phyloP scores from a whole-genome alignment of 2,329 filamentous ascomycete genomes.

The Neoscytalidium dimidiatum region DNA sequence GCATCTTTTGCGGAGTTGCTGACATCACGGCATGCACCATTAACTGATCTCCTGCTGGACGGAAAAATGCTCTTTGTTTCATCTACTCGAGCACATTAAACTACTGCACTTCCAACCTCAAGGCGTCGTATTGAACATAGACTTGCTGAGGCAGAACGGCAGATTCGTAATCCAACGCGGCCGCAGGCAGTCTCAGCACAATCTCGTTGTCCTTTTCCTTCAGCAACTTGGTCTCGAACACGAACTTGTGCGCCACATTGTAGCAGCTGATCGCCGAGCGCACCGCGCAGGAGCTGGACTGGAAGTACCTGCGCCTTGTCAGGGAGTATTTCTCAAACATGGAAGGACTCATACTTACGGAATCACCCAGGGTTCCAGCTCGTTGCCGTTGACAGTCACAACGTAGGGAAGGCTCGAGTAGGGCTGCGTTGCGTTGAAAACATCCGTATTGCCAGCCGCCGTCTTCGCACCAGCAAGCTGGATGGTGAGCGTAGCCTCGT shows the following conservation, averaged over 20 bases:
- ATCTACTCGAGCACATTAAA: no score
- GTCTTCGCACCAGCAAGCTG: constrained; percentile 66
- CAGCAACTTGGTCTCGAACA: constrained; percentile 33
- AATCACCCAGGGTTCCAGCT: constrained; percentile 57
- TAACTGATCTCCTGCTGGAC: no score
- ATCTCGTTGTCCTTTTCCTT: constrained; percentile 58
- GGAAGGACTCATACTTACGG: constrained; percentile 44
- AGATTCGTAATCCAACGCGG: constrained; percentile 61
- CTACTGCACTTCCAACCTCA: constrained; percentile 59
- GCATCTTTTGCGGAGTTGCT: no score
- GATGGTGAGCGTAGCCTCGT: constrained; percentile 60
- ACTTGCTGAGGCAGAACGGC: constrained; percentile 57
- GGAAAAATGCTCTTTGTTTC: no score
- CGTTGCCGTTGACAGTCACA: constrained; percentile 49
- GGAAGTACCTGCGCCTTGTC: constrained; percentile 47
- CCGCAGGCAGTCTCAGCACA: constrained; percentile 59
- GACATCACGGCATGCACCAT: no score
- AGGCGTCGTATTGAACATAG: constrained; percentile 67
- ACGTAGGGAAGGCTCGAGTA: constrained; percentile 57
- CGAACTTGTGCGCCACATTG: constrained; percentile 61
- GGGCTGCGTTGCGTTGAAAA: constrained; percentile 56
- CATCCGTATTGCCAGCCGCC: constrained; percentile 62
- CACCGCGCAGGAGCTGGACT: constrained; percentile 62
- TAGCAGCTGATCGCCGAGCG: constrained; percentile 64
- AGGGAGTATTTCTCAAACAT: not conserved